Percentiles rank a stretch among this genome's conserved stretches.
phyloP scores from a whole-genome alignment of 169 alveolate genomes.

The Cryptosporidium parvum region DNA sequence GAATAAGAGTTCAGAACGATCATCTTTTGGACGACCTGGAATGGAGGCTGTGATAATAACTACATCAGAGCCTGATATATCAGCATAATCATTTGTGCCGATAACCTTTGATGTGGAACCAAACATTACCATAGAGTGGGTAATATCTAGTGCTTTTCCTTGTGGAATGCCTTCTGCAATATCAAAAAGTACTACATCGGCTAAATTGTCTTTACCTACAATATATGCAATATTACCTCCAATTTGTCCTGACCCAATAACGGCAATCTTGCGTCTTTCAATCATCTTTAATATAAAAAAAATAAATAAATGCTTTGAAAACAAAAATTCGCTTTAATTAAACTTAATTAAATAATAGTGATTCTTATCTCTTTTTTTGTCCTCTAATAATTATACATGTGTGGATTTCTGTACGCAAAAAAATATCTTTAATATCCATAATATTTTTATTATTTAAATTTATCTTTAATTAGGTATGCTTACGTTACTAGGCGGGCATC shows the following conservation, averaged over 20 bases:
- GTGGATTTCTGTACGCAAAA: slow-evolving; percentile 57
- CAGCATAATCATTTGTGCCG: slow-evolving; percentile 83
- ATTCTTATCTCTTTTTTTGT: slow-evolving; percentile 25
- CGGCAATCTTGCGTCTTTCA: slow-evolving; percentile 82
- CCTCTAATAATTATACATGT: slow-evolving; percentile 20
- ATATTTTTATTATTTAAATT: neutral
- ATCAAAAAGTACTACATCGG: slow-evolving; percentile 84
- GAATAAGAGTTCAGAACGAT: slow-evolving; percentile 80
- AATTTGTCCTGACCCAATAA: slow-evolving; percentile 85
- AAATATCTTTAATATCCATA: slow-evolving; percentile 3
- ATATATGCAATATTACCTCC: slow-evolving; percentile 83
- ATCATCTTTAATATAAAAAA: slow-evolving; percentile 33
- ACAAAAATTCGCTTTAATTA: neutral
- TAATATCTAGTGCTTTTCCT: slow-evolving; percentile 85
- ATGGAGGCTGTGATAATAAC: slow-evolving; percentile 82
- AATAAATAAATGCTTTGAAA: slow-evolving; percentile 1
- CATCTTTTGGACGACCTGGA: slow-evolving; percentile 82
- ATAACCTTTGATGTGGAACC: slow-evolving; percentile 80
- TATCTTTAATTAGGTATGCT: neutral
- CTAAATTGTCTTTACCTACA: slow-evolving; percentile 81
- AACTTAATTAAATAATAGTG: neutral
- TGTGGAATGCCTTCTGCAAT: slow-evolving; percentile 82
- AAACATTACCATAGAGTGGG: slow-evolving; percentile 81
- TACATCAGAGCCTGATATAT: slow-evolving; percentile 81
- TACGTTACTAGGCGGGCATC: slow-evolving; percentile 1